A percentile compares a stretch with the other conserved stretches of the same genome.
Evolutionary conservation across 371 early-diverging fungal species (phyloP).

Genomic region (Mucor indicus): DNA sequence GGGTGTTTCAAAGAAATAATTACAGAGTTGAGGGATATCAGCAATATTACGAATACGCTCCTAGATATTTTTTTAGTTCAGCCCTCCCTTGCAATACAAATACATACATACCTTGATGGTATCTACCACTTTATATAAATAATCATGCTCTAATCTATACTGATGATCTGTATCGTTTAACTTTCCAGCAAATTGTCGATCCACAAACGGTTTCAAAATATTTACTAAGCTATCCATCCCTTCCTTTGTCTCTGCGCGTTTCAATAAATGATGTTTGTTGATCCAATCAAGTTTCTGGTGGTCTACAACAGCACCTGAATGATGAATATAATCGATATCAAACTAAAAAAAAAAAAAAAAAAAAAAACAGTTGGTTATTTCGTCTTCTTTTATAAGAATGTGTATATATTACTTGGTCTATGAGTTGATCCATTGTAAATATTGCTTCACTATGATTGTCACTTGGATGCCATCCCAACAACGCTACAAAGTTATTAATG

Average conservation of each 20-base stretch:
- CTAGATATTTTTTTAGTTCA: constrained; percentile 7
- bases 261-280: constrained; percentile 75
- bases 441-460: constrained; percentile 14
- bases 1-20: constrained; percentile 59
- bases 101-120: constrained; percentile 40
- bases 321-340: constrained; percentile 65
- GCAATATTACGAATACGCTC: constrained; percentile 58
- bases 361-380: background rate
- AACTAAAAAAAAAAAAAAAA: constrained; percentile 47
- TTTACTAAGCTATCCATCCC: constrained; percentile 39
- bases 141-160: constrained; percentile 29
- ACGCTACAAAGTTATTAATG: constrained; percentile 83
- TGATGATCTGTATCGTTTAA: constrained; percentile 12
- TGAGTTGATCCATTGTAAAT: constrained; percentile 63
- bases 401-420: constrained; percentile 49
- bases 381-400: background rate
- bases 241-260: constrained; percentile 46
- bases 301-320: constrained; percentile 75
- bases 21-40: constrained; percentile 56
- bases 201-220: constrained; percentile 29
- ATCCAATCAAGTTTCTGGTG: constrained; percentile 81
- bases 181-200: constrained; percentile 16
- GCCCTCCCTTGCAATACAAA: background rate
- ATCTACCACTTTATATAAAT: constrained; percentile 42
- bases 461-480: constrained; percentile 83